A percentile compares a stretch with the other conserved stretches of the same genome.
Evolutionary conservation across 2,329 filamentous ascomycete species (phyloP).

Genomic region (Pestalotiopsis sp.): DNA sequence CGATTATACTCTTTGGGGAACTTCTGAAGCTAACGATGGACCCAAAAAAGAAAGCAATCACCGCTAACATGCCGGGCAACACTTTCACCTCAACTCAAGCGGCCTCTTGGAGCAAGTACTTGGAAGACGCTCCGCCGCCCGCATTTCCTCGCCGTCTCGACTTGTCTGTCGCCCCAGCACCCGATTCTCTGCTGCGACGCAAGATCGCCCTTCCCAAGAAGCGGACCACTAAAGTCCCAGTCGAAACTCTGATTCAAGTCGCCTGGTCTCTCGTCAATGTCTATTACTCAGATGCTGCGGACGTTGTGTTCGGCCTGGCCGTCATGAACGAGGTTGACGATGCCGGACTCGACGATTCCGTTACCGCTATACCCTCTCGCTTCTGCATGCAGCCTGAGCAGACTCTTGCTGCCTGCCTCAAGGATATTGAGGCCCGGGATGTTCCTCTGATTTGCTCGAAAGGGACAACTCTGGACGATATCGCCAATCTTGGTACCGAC

Average conservation of each 20-base stretch:
- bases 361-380: neutral
- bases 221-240: neutral
- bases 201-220: conserved; percentile 3
- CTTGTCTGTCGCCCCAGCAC: neutral
- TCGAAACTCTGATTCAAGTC: neutral
- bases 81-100: neutral
- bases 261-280: conserved; percentile 12
- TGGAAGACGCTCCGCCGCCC: conserved; percentile 1
- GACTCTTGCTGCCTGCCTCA: neutral
- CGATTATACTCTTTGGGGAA: no score
- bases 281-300: conserved; percentile 11
- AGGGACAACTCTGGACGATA: conserved; percentile 4
- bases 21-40: neutral
- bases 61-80: neutral
- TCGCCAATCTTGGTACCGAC: conserved; percentile 1
- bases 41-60: neutral
- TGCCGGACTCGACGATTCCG: neutral
- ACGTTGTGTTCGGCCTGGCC: conserved; percentile 10
- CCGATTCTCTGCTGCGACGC: neutral
- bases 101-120: neutral
- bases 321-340: neutral
- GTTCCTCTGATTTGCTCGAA: neutral
- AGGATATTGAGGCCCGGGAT: neutral
- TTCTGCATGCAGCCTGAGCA: conserved; percentile 6
- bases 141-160: neutral